Conservation (phyloP, 352 stramenopile genomes). For the Plasmopara muralis region DNA sequence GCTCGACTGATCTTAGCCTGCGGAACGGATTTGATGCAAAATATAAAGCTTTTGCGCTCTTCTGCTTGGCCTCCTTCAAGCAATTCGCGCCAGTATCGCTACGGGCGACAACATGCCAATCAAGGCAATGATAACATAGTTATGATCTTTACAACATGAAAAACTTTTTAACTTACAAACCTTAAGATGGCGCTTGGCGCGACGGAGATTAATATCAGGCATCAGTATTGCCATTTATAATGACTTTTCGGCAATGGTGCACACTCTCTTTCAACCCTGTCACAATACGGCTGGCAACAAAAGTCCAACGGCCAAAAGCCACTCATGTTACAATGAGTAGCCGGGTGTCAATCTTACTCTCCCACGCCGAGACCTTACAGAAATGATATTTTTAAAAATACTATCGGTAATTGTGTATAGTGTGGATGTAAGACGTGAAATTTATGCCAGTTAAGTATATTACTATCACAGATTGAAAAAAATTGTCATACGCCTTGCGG, state of each 20-base stretch:
- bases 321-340: neutral
- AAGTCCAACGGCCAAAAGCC: neutral
- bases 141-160: neutral
- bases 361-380: neutral
- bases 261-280: neutral
- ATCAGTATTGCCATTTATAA: constrained; percentile 48
- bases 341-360: neutral
- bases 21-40: constrained; percentile 21
- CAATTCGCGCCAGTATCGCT: constrained; percentile 32
- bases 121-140: too few relatives aligned
- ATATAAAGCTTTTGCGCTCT: constrained; percentile 15
- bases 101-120: too few relatives aligned
- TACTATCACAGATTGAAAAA: constrained; percentile 19
- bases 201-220: constrained; percentile 64
- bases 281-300: neutral
- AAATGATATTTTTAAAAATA: neutral
- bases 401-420: neutral
- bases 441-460: too few relatives aligned
- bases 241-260: constrained; percentile 9
- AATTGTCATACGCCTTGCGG: constrained; percentile 22
- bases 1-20: constrained; percentile 9
- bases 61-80: constrained; percentile 15
- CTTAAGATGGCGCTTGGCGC: constrained; percentile 47
- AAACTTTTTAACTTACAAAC: constrained; percentile 20
- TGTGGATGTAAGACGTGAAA: too few relatives aligned